phyloP scores from a whole-genome alignment of 1,284 basidiomycete species.

The Pseudozyma flocculosa region DNA sequence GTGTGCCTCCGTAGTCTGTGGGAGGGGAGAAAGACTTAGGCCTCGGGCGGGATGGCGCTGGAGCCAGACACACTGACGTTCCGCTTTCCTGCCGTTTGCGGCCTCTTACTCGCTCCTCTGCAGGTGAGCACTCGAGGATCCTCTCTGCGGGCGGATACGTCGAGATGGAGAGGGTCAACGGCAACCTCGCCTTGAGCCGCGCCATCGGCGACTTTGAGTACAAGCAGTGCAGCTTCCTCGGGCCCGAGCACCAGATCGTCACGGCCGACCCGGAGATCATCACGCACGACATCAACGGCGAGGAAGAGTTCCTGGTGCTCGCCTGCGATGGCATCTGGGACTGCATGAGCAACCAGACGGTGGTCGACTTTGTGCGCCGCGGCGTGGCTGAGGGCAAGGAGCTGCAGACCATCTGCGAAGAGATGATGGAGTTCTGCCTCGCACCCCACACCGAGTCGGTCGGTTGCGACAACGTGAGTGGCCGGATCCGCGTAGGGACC shows the following conservation, averaged over 20 bases:
- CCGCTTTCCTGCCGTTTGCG: too few relatives aligned
- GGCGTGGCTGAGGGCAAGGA: constrained; percentile 78
- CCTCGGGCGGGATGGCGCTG: too few relatives aligned
- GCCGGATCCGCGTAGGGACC: too few relatives aligned
- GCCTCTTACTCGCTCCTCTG: not conserved
- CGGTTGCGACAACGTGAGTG: constrained; percentile 81
- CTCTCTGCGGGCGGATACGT: constrained; percentile 92
- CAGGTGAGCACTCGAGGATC: constrained; percentile 84
- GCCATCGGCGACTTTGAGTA: constrained; percentile 98
- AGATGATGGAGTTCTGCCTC: constrained; percentile 88
- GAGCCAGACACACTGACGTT: too few relatives aligned
- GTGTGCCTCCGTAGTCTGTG: too few relatives aligned
- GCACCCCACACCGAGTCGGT: constrained; percentile 93
- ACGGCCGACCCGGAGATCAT: constrained; percentile 92
- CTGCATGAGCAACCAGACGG: constrained; percentile 89
- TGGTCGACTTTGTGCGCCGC: constrained; percentile 83
- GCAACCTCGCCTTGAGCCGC: constrained; percentile 91
- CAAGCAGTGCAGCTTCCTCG: constrained; percentile 83
- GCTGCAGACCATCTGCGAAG: constrained; percentile 79
- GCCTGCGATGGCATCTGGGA: constrained; percentile 99
- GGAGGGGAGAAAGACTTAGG: too few relatives aligned
- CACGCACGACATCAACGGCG: constrained; percentile 71
- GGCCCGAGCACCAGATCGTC: constrained; percentile 89
- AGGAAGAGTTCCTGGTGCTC: constrained; percentile 93
- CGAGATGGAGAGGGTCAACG: constrained; percentile 95